Base-by-base conservation (phyloP, 2,329 filamentous ascomycete genomes). In the Pyricularia sp. region DNA sequence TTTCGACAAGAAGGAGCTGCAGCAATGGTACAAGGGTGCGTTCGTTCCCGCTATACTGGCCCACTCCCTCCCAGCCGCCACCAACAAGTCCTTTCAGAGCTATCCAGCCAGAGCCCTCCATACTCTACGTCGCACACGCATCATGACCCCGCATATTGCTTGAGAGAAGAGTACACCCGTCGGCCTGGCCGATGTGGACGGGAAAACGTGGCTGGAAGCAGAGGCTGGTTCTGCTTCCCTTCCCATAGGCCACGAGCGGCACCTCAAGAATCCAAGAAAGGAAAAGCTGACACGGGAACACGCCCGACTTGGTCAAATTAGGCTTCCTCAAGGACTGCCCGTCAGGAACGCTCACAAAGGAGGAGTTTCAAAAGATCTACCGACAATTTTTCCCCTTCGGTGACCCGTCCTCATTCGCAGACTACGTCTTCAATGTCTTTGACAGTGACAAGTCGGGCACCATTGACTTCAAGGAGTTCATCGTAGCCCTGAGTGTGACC, bases 401-500 rank as follows among this genome's bases (percentile, higher is more conserved):
- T 73, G 95, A 99, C 79, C 95, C 95, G 3, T 97, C 93, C 30
- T 95, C 92, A 2, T 99, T 99, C 78, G 95, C 95, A 78, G 94
- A 98, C 82, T 98, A 98, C 79, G 95, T 99, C 71, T 99, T 99
- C 84, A 97, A 97, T 75, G 95, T 99, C 58, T 99, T 99, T 79
- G 95, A 99, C 80, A 92, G 92, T 77, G 95, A 99, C 81, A 96
- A 97, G 77, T 97, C 93, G 64, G 95, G 95, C 73, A 94, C 92
- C 74, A 99, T 99, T 78, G 95, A 99, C 82, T 99, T 99, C 82
- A 98, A 98, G 80, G 95, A 99, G 81, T 99, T 99, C 82, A 99
- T 99, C 81, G 97, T 94, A 82, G 95, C 95, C 31, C 83, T 99
- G 72, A 97, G 93, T 80, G 94, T 99, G 77, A 99, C 95, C 67